These are phyloP conservation scores for Phylloboletellus chloephorus DNA, from an alignment of 1,284 basidiomycete species.

Conservation along the genomic window DNA sequence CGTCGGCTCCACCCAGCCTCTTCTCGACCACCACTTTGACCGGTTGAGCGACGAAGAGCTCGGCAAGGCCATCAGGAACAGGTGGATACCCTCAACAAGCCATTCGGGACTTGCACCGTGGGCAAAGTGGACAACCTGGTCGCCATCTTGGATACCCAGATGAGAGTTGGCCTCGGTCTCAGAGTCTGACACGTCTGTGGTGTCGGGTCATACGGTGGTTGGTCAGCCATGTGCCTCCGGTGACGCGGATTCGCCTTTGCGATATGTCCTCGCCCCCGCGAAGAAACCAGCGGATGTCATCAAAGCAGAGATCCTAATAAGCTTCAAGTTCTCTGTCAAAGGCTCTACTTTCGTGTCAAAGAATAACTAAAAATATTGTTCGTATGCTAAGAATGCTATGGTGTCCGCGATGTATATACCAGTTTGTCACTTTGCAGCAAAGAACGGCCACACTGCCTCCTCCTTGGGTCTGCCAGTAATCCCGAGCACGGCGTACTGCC, in stretches of 20 bases:
- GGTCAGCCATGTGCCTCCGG: neutral
- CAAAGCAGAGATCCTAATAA: no score
- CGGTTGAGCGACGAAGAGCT: slow-evolving; percentile 41
- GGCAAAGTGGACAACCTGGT: slow-evolving; percentile 30
- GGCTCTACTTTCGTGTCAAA: no score
- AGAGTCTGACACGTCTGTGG: slow-evolving; percentile 58
- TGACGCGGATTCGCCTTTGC: neutral
- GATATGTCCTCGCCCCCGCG: slow-evolving; percentile 50
- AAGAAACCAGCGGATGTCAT: slow-evolving; percentile 63
- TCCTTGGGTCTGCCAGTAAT: slow-evolving; percentile 33
- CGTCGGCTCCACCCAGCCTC: slow-evolving; percentile 31
- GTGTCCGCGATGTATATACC: neutral
- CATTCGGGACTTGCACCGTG: slow-evolving; percentile 56
- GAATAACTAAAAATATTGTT: neutral
- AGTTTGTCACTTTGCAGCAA: slow-evolving; percentile 1
- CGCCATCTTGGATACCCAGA: slow-evolving; percentile 46
- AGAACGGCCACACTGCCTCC: slow-evolving; percentile 26
- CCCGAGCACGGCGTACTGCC: slow-evolving; percentile 59
- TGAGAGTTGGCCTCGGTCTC: slow-evolving; percentile 42
- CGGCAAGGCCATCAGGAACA: slow-evolving; percentile 38
- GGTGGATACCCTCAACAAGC: slow-evolving; percentile 59
- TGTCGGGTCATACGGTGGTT: slow-evolving; percentile 59
- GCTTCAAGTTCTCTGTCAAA: no score
- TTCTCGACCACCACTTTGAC: slow-evolving; percentile 42
- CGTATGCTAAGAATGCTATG: neutral